These are phyloP conservation scores for Kwoniella shandongensis DNA, from an alignment of 768 basidiomycete genomes.

Conservation along the genomic window DNA sequence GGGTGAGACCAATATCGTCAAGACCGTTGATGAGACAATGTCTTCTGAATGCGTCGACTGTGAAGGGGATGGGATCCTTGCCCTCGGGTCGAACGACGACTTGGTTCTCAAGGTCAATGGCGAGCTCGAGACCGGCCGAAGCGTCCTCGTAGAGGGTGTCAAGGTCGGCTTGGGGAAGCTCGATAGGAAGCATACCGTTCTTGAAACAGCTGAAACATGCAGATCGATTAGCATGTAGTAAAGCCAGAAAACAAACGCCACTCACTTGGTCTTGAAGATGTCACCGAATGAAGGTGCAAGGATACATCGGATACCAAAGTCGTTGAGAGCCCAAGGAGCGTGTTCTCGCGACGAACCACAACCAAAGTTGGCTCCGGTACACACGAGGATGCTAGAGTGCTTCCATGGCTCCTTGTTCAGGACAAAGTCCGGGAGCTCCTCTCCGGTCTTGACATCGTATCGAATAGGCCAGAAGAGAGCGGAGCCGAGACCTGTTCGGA, in stretches of 20 bases:
- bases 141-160: slow-evolving; percentile 73
- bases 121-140: slow-evolving; percentile 69
- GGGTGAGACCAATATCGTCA: slow-evolving; percentile 92
- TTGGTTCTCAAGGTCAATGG: slow-evolving; percentile 79
- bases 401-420: slow-evolving; percentile 78
- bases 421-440: slow-evolving; percentile 73
- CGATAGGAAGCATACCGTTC: slow-evolving; percentile 84
- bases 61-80: slow-evolving; percentile 69
- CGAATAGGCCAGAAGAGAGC: slow-evolving; percentile 81
- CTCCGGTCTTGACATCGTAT: slow-evolving; percentile 73
- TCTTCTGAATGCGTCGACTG: slow-evolving; percentile 82
- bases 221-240: no score
- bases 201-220: slow-evolving; percentile 69
- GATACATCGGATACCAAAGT: slow-evolving; percentile 85
- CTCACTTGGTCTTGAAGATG: slow-evolving; percentile 69
- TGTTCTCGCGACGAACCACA: slow-evolving; percentile 89
- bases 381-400: slow-evolving; percentile 74
- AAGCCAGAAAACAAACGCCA: slow-evolving; percentile 2
- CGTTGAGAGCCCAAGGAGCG: slow-evolving; percentile 68
- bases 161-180: slow-evolving; percentile 70
- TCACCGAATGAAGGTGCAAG: slow-evolving; percentile 88
- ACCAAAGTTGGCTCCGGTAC: slow-evolving; percentile 84
- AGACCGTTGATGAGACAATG: slow-evolving; percentile 93
- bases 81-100: slow-evolving; percentile 70
- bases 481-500: slow-evolving; percentile 79